Evolutionary conservation across 495 filamentous ascomycete genomes (phyloP).

Genomic region (Lepidopterella palustris): DNA sequence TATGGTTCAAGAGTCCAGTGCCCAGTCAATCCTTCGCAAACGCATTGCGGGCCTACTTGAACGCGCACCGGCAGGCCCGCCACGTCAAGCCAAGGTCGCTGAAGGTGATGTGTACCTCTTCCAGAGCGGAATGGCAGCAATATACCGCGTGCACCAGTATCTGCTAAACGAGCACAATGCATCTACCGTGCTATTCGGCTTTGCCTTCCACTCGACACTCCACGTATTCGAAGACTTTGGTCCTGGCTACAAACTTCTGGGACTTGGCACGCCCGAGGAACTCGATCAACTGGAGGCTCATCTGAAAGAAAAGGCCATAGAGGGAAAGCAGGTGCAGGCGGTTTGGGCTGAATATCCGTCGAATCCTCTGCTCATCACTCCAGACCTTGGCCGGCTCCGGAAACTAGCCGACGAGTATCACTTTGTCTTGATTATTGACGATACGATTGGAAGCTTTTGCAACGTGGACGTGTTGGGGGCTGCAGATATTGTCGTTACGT

Average conservation of each 20-base stretch:
- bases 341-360: constrained; percentile 30
- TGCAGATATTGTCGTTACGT: constrained; percentile 44
- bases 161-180: constrained; percentile 5
- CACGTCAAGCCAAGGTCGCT: constrained; percentile 1
- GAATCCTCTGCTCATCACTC: constrained; percentile 31
- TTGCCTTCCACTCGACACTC: constrained; percentile 30
- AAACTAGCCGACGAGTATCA: constrained; percentile 31
- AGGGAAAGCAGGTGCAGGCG: not conserved
- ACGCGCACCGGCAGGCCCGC: not conserved
- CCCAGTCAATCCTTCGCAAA: not conserved
- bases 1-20: not conserved
- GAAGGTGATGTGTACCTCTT: constrained; percentile 36
- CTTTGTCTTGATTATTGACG: constrained; percentile 33
- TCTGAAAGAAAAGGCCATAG: not conserved
- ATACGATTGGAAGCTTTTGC: constrained; percentile 35
- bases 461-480: constrained; percentile 34
- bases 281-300: not conserved
- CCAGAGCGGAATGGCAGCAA: constrained; percentile 34
- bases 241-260: constrained; percentile 11
- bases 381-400: constrained; percentile 31
- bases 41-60: not conserved
- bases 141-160: constrained; percentile 25
- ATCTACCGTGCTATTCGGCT: constrained; percentile 31
- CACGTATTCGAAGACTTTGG: constrained; percentile 30
- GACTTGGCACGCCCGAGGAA: not conserved